Evolutionary conservation across 1,139 yeast species (phyloP).

Genomic region (Debaryomyces coudertii): DNA sequence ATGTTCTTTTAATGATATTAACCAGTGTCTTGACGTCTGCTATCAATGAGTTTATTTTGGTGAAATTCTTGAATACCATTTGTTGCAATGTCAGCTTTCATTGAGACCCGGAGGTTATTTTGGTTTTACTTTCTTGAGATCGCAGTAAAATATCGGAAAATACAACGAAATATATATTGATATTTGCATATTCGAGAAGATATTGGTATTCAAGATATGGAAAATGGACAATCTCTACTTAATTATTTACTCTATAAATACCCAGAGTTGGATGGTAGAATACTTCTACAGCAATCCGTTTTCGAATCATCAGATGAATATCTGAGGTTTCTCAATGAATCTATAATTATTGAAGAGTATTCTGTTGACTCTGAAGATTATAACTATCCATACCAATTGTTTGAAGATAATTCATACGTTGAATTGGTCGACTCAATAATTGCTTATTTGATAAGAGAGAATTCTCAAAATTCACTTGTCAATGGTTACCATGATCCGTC

Average conservation of each 20-base stretch:
- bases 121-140: neutral
- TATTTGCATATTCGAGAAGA: neutral
- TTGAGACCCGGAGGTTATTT: slow-evolving; percentile 1
- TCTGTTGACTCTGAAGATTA: neutral
- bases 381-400: slow-evolving; percentile 1
- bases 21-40: slow-evolving; percentile 14
- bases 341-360: slow-evolving; percentile 1
- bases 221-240: slow-evolving; percentile 6
- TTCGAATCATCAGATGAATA: slow-evolving; percentile 5
- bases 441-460: slow-evolving; percentile 19
- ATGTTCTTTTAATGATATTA: slow-evolving; percentile 9
- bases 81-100: slow-evolving; percentile 2
- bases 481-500: slow-evolving; percentile 31
- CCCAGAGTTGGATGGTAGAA: slow-evolving; percentile 4
- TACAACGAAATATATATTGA: neutral
- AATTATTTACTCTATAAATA: slow-evolving; percentile 9
- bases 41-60: slow-evolving; percentile 8
- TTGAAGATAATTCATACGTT: slow-evolving; percentile 18
- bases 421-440: slow-evolving; percentile 33
- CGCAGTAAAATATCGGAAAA: slow-evolving; percentile 1
- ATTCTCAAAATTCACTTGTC: slow-evolving; percentile 25
- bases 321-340: slow-evolving; percentile 1
- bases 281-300: neutral
- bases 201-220: slow-evolving; percentile 2
- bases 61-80: slow-evolving; percentile 5